Evolutionary conservation across 108 stramenopile genomes (phyloP), one percentile per base, ranked within the genome.

Genomic region (Discostella stelligeroides): DNA sequence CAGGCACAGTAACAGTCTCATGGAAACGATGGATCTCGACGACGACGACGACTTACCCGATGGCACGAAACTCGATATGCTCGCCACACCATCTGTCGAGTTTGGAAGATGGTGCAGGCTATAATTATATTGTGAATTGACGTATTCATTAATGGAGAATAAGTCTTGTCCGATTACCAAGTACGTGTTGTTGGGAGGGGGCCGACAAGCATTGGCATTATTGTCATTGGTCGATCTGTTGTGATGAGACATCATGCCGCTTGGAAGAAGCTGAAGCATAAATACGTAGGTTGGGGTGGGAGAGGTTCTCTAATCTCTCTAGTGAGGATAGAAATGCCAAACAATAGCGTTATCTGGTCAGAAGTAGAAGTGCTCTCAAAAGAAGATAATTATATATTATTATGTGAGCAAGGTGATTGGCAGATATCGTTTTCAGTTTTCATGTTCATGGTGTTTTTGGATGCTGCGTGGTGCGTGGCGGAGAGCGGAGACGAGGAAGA

Each of bases 111-210:
- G 65, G 43, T 92, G 87, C 18, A 91, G 71, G 57, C 84, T 86
- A 50, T 85, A 79, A 59, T 89, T 88, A 80, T 88, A 91, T 60
- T 89, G 88, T 9, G 82, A 84, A 14, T 27, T 48, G 0, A 91
- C 70, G 55, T 93, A 93, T 72, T 89, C 81, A 63, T 85, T 72
- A 18, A 93, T 86, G 47, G 89, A 88, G 70, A 89, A 86, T 47
- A 93, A 65, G 82, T 93, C 92, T 73, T 93, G 80, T 9, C 78
- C 78, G 40, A 73, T 68, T 6, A 41, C 27, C 14, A 78, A 60
- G 53, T 73, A 82, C 18, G 76, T 93, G 24, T 82, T 70, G 18
- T 87, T 84, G 21, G 46, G 21, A 11, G 88, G 87, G 56, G 91
- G 91, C 10, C 72, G 69, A 60, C 91, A 92, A 15, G 74, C 63